Percentiles rank a stretch among this genome's conserved stretches.
These are phyloP conservation scores for Diaporthe humulicola DNA, from an alignment of 2,329 filamentous ascomycete genomes.

Conservation along the genomic window DNA sequence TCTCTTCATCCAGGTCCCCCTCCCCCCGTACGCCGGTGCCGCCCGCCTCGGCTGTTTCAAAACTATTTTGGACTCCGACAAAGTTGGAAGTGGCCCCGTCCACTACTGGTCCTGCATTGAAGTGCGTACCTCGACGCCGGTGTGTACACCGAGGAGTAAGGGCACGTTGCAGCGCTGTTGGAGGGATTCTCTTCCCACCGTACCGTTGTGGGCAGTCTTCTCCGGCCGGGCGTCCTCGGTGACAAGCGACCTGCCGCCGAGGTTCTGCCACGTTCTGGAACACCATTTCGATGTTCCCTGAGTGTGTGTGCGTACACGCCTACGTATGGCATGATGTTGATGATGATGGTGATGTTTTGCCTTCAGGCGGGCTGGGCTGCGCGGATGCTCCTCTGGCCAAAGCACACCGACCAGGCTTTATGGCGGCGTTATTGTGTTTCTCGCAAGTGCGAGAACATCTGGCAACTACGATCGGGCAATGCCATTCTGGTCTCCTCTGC, in stretches of 20 bases:
- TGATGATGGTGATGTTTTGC: background rate
- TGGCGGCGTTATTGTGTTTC: conserved; percentile 16
- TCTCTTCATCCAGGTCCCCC: background rate
- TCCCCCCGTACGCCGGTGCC: conserved; percentile 5
- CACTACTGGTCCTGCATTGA: conserved; percentile 19
- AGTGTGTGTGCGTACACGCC: conserved; percentile 3
- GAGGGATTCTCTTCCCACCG: background rate
- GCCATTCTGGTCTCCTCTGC: background rate
- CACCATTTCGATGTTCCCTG: background rate
- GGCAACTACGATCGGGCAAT: background rate
- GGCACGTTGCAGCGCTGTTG: conserved; percentile 7
- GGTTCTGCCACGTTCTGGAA: conserved; percentile 16
- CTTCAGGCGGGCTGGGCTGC: background rate
- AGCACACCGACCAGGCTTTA: conserved; percentile 41
- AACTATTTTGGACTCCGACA: conserved; percentile 37
- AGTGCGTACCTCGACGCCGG: conserved; percentile 29
- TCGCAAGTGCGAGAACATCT: background rate
- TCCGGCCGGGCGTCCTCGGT: conserved; percentile 25
- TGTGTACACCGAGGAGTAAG: conserved; percentile 25
- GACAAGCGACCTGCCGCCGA: conserved; percentile 1
- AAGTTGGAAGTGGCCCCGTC: conserved; percentile 20
- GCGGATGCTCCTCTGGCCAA: conserved; percentile 55
- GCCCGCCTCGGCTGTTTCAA: conserved; percentile 36
- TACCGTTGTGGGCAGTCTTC: conserved; percentile 30
- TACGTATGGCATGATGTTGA: conserved; percentile 34